A percentile compares a stretch with the other conserved stretches of the same genome.
These are phyloP conservation scores for Clitopilus passeckerianus DNA, from an alignment of 768 basidiomycete species.

Conservation along the genomic window DNA sequence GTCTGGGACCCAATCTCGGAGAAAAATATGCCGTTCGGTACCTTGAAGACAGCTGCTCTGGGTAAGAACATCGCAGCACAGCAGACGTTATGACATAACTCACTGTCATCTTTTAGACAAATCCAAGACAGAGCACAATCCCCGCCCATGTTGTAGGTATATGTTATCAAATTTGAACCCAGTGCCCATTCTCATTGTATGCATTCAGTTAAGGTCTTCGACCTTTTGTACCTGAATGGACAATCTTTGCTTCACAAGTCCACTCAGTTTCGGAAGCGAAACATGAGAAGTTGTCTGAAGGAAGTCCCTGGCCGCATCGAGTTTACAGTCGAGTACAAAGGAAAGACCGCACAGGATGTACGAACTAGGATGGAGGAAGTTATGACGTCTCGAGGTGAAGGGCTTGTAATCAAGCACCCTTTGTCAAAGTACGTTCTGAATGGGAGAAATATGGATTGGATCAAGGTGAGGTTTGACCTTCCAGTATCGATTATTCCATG, in stretches of 20 bases:
- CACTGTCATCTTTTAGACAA: constrained; percentile 42
- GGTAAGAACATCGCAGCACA: constrained; percentile 37
- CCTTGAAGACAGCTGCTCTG: constrained; percentile 86
- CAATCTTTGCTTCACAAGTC: constrained; percentile 69
- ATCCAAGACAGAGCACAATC: constrained; percentile 62
- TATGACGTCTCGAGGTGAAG: constrained; percentile 85
- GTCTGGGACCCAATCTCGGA: constrained; percentile 94
- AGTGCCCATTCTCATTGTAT: not conserved
- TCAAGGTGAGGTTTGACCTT: constrained; percentile 53
- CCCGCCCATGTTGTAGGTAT: constrained; percentile 85
- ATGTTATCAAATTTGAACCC: not conserved
- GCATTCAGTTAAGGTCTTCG: constrained; percentile 89
- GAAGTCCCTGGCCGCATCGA: constrained; percentile 79
- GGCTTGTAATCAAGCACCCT: constrained; percentile 87
- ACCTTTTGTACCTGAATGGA: constrained; percentile 87
- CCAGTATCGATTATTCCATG: not conserved
- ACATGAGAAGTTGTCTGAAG: constrained; percentile 63
- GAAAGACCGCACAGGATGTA: constrained; percentile 79
- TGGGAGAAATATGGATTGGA: constrained; percentile 88
- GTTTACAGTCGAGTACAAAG: constrained; percentile 65
- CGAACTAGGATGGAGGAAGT: constrained; percentile 75
- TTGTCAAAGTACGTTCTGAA: constrained; percentile 78
- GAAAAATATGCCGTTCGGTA: constrained; percentile 89
- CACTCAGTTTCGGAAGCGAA: constrained; percentile 72
- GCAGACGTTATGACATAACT: not conserved